Evolutionary conservation across 331 rosid genomes (phyloP), one percentile per base, ranked within the genome.

Genomic region (Rosa hybrid): DNA sequence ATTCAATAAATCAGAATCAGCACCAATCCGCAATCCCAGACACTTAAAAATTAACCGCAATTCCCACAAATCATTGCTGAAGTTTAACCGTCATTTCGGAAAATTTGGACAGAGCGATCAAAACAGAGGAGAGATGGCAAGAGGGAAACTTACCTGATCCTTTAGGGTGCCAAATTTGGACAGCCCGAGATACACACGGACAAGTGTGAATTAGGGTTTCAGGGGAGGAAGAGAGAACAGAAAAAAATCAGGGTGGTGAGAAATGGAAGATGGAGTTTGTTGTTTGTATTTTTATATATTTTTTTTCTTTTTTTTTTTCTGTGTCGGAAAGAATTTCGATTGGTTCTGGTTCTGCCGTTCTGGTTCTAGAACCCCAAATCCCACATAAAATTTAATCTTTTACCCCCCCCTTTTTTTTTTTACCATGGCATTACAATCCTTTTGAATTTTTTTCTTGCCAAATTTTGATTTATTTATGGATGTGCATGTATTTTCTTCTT

Each of bases 141-240:
- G 57, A 50, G 60, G 39, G 81, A 45, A 42, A 74, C 64, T 81
- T 71, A 93, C 97, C 97, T 91, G 94, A 90, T 86, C 92, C 82
- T 78, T 75, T 63, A 5, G 41, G 30, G 54, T 60, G 70, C 38
- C 7, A 57, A 76, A 71, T 67, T 39, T 21, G 71, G 74, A 77
- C 53, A 65, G 17, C 51, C 17, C 53, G 84, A 82, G 83, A 84
- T 76, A 83, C 8, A 77, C 54, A 83, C 68, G 84, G 87, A 80
- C 84, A 86, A 82, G 85, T 71, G 86, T 65, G 11, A 84, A 85
- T 88, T 94, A 94, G 98, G 98, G 97, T 92, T 94, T 92, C 77
- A 68, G 62, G 86, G 75, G 38, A 18, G 42, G 10, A 20, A 41
- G 17, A 18, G 21, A 80, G 79, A 62, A 42, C 62, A 84, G 68